phyloP scores from a whole-genome alignment of 2,329 filamentous ascomycete genomes.

The Magnaporthiopsis poae region DNA sequence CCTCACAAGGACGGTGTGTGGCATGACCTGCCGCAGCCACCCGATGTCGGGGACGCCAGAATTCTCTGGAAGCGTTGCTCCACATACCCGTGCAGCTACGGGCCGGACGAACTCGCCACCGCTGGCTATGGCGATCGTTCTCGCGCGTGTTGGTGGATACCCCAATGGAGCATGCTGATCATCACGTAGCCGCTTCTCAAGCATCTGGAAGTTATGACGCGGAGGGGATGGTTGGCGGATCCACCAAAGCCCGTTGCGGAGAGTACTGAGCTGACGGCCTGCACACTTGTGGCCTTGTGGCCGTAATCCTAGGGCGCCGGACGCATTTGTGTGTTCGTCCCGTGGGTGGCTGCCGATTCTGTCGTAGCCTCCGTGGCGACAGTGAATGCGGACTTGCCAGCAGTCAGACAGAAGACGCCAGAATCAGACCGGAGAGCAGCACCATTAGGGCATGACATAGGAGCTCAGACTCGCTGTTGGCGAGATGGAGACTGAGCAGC shows the following conservation, averaged over 20 bases:
- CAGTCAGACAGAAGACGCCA: background rate
- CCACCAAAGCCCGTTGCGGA: too few species aligned
- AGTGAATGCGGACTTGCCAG: constrained; percentile 18
- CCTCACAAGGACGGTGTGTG: constrained; percentile 16
- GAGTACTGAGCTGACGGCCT: background rate
- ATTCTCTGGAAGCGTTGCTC: too few species aligned
- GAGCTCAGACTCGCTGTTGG: constrained; percentile 12
- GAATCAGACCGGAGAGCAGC: background rate
- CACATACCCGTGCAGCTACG: background rate
- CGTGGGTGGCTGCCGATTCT: constrained; percentile 10
- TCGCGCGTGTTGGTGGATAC: constrained; percentile 17
- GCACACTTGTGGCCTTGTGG: background rate
- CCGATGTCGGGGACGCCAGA: too few species aligned
- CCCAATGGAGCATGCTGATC: constrained; percentile 13
- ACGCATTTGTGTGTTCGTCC: constrained; percentile 12
- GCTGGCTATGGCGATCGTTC: constrained; percentile 16
- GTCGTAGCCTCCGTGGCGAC: constrained; percentile 12
- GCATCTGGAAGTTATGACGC: constrained; percentile 7
- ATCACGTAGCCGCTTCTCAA: constrained; percentile 14
- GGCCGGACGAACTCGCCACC: constrained; percentile 17
- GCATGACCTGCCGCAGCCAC: constrained; percentile 7
- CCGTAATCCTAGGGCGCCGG: constrained; percentile 6
- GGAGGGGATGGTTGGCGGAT: too few species aligned
- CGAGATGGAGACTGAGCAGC: constrained; percentile 11
- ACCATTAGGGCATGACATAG: background rate